Percentiles rank a stretch among this genome's conserved stretches.
Conservation (phyloP, 2,329 filamentous ascomycete species). For the Fusarium penzigii region DNA sequence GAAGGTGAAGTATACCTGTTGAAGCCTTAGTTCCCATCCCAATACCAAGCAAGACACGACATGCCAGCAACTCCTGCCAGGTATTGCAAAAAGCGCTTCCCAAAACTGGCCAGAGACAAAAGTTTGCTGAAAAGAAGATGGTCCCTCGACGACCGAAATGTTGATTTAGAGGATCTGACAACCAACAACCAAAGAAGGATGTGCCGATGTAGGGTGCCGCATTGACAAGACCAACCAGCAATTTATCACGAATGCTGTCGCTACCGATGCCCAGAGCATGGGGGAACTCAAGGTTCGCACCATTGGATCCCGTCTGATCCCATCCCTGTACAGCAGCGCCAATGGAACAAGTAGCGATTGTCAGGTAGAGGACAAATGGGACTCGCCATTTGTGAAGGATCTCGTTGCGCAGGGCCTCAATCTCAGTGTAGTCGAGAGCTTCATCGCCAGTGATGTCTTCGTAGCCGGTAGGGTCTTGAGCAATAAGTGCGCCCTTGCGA, state of each 20-base stretch:
- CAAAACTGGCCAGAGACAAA: conserved; percentile 69
- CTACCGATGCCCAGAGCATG: conserved; percentile 47
- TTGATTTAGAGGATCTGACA: conserved; percentile 62
- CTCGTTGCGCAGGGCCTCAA: conserved; percentile 61
- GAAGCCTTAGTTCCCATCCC: conserved; percentile 76
- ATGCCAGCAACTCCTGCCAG: conserved; percentile 71
- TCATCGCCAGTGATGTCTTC: conserved; percentile 59
- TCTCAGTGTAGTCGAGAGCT: conserved; percentile 61
- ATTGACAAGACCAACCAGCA: conserved; percentile 69
- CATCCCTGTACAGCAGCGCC: conserved; percentile 71
- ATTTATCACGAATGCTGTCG: conserved; percentile 37
- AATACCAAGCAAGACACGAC: conserved; percentile 72
- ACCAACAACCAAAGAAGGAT: conserved; percentile 59
- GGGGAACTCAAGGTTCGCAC: conserved; percentile 64
- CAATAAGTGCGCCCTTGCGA: conserved; percentile 71
- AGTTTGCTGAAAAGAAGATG: conserved; percentile 74
- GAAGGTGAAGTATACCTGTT: conserved; percentile 41
- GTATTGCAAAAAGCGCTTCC: conserved; percentile 70
- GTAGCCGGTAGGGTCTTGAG: conserved; percentile 65
- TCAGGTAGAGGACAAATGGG: conserved; percentile 63
- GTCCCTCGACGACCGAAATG: conserved; percentile 46
- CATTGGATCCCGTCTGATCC: conserved; percentile 67
- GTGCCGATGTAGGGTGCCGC: conserved; percentile 54
- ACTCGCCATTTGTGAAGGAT: conserved; percentile 68
- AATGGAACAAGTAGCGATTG: conserved; percentile 68